Evolutionary conservation across 306 rosid species (phyloP).

Genomic region (Cajanus cajan): DNA sequence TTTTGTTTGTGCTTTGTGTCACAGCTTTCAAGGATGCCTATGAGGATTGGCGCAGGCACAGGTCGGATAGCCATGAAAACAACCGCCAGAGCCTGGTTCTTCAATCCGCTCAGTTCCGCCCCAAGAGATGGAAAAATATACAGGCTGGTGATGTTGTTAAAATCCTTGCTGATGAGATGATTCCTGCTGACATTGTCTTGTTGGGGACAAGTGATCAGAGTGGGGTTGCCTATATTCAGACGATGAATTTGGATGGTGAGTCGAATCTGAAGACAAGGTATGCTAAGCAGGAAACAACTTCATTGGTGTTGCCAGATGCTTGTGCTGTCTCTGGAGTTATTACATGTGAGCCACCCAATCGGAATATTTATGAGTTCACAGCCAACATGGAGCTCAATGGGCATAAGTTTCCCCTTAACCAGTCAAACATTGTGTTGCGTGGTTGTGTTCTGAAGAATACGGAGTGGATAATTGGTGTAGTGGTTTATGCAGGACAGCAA

Average conservation of each 20-base stretch:
- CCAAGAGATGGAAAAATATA: conserved; percentile 60
- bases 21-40: conserved; percentile 86
- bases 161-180: conserved; percentile 57
- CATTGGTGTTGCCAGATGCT: conserved; percentile 41
- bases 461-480: conserved; percentile 76
- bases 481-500: conserved; percentile 85
- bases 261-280: conserved; percentile 85
- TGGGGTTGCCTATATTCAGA: conserved; percentile 83
- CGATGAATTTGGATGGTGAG: conserved; percentile 91
- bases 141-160: conserved; percentile 70
- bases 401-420: conserved; percentile 61
- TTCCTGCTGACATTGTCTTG: conserved; percentile 81
- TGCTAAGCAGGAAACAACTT: conserved; percentile 76
- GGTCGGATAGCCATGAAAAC: conserved; percentile 73
- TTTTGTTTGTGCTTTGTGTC: conserved; percentile 69
- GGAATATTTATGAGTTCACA: conserved; percentile 80
- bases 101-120: conserved; percentile 45
- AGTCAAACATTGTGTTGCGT: conserved; percentile 74
- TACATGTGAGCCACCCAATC: conserved; percentile 73
- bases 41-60: conserved; percentile 87
- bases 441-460: conserved; percentile 93
- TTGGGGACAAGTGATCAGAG: conserved; percentile 77
- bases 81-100: conserved; percentile 58
- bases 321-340: conserved; percentile 56
- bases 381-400: conserved; percentile 73